A percentile compares a stretch with the other conserved stretches of the same genome.
Evolutionary conservation across 2,329 filamentous ascomycete species (phyloP).

Genomic region (Fusarium udum): DNA sequence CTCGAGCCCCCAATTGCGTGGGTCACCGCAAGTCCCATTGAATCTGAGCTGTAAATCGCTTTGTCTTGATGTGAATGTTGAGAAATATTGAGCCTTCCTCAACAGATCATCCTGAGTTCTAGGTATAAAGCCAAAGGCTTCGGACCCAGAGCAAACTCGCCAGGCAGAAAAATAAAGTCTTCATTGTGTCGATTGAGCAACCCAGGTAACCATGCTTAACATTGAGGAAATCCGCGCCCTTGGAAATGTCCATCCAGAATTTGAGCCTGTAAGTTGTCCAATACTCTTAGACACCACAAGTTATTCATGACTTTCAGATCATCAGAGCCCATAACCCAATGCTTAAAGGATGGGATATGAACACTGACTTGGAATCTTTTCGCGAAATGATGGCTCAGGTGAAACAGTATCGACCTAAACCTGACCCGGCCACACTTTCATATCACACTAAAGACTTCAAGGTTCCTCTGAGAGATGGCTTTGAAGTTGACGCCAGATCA

Average conservation of each 20-base stretch:
- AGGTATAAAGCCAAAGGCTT: constrained; percentile 1
- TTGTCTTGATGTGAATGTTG: background rate
- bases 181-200: background rate
- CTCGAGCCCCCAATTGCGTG: background rate
- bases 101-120: background rate
- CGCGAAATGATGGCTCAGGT: constrained; percentile 31
- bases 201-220: constrained; percentile 34
- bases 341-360: constrained; percentile 33
- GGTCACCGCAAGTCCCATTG: background rate
- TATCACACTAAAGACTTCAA: constrained; percentile 36
- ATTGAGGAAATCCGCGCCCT: constrained; percentile 40
- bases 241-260: constrained; percentile 30
- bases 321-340: constrained; percentile 29
- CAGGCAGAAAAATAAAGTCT: background rate
- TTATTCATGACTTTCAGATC: constrained; percentile 15
- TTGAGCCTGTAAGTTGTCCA: constrained; percentile 15
- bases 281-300: background rate
- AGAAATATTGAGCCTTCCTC: background rate
- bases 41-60: background rate
- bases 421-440: constrained; percentile 23
- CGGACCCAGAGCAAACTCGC: no score
- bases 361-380: constrained; percentile 36
- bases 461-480: constrained; percentile 37
- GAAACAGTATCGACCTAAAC: constrained; percentile 10
- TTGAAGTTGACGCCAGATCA: constrained; percentile 31